Evolutionary conservation across 1,284 basidiomycete genomes (phyloP), one percentile per base, ranked within the genome.

Genomic region (Microbotryum saponariae): DNA sequence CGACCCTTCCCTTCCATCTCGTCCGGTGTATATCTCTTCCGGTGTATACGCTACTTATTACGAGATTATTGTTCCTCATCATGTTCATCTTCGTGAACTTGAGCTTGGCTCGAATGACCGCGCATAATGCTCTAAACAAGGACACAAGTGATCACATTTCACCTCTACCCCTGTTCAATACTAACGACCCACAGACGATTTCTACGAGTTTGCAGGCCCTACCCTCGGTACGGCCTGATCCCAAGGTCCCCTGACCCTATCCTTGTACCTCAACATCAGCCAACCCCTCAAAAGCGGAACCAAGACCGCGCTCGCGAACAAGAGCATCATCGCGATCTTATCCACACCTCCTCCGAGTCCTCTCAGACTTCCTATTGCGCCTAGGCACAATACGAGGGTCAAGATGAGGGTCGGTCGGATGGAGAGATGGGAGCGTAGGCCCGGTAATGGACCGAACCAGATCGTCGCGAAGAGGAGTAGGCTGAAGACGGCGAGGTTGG

Each of bases 401-500:
- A 62, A 56, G 18, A 33, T 50, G 59, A 55, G 53, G 59, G 63
- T 50, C 23, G 74, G 54, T 25, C 79, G 71, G 74, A 89, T 89
- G 78, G 88, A 83, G 52, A 93, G 78, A 53, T 86, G 84, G 73
- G 84, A 85, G 69, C 90, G 84, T 59, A 93, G 78, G 59, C 87
- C 80, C 10, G 91, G 91, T 74, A 91, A 90, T 52, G 93, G 79
- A 14, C 88, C 87, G 76, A 96, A 94, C 25, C 86, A 77, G 69
- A 89, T 83, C 53, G 93, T 84, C 45, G 92, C 85, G 74, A 93
- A 88, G 54, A 96, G 79, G 71, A 93, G 83, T 53, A 98, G 81
- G 27, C 89, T 86, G 74, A 97, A 98, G 21, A 97, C 93, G 48
- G 90, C 85, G 46, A 86, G 76, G 73, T 93, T 89, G 64, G 87